Evolutionary conservation across 2,329 filamentous ascomycete species (phyloP).

Genomic region (Neofusicoccum parvum): DNA sequence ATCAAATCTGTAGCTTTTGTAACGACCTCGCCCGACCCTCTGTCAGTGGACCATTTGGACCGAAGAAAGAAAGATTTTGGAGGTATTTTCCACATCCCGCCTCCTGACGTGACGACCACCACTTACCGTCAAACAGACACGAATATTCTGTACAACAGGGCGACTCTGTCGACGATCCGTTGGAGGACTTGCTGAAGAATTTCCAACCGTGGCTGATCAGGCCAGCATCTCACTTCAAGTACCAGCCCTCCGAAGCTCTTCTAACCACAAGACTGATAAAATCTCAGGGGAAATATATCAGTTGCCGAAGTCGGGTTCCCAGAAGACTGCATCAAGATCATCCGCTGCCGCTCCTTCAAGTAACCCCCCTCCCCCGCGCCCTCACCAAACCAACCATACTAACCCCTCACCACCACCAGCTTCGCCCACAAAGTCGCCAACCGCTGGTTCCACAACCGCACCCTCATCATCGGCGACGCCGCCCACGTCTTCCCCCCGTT

Average conservation of each 20-base stretch:
- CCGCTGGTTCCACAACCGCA: slow-evolving; percentile 15
- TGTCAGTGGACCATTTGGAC: background rate
- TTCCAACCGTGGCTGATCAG: too few relatives aligned
- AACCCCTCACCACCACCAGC: background rate
- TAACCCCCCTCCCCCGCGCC: background rate
- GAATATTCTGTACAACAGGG: too few relatives aligned
- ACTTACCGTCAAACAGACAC: too few relatives aligned
- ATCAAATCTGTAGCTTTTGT: background rate
- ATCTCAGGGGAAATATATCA: background rate
- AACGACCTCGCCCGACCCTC: background rate
- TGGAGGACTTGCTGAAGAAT: too few relatives aligned
- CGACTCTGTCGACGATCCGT: too few relatives aligned
- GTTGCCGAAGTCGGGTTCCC: background rate
- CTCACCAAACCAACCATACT: too few relatives aligned
- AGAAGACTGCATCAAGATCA: slow-evolving; percentile 7
- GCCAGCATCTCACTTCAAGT: too few relatives aligned
- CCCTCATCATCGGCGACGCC: slow-evolving; percentile 21
- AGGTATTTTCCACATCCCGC: background rate
- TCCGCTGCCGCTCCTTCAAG: slow-evolving; percentile 8
- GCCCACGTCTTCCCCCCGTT: slow-evolving; percentile 25
- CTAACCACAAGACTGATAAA: too few relatives aligned
- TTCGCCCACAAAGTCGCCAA: slow-evolving; percentile 21
- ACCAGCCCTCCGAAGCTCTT: too few relatives aligned
- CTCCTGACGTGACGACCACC: too few relatives aligned
- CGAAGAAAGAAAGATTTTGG: background rate